Conservation (phyloP, 768 basidiomycete genomes). For the Termitomyces sp. region DNA sequence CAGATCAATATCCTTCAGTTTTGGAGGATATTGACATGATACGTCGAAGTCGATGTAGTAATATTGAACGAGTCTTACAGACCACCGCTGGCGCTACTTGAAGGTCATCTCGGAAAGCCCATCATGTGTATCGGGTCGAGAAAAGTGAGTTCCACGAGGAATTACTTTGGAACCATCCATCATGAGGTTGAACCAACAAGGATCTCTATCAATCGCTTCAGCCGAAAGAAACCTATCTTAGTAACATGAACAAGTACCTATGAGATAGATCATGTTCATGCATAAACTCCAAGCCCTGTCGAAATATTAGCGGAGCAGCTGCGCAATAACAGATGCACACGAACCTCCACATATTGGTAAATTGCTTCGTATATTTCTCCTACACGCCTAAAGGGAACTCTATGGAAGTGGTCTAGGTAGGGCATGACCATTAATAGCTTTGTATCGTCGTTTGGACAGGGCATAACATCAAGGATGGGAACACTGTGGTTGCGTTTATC, state of each 20-base stretch:
- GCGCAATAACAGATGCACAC: not conserved
- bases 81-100: not conserved
- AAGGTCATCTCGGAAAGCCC: not conserved
- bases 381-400: not conserved
- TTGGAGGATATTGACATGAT: not conserved
- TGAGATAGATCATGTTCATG: not conserved
- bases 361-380: not conserved
- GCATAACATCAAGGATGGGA: not conserved
- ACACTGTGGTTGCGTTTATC: not conserved
- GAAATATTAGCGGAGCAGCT: not conserved
- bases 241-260: no score
- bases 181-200: slow-evolving; percentile 2
- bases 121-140: not conserved
- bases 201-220: not conserved
- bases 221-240: not conserved
- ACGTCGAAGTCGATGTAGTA: not conserved
- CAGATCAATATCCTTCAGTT: not conserved
- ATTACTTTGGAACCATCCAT: slow-evolving; percentile 4
- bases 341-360: not conserved
- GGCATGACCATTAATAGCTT: slow-evolving; percentile 1
- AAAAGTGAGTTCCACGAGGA: slow-evolving; percentile 1
- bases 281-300: slow-evolving; percentile 5
- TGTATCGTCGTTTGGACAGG: not conserved
- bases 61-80: slow-evolving; percentile 10
- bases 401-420: not conserved